A percentile compares a stretch with the other conserved stretches of the same genome.
Conservation (phyloP, 169 alveolate species). For the Plasmodium ovale region DNA sequence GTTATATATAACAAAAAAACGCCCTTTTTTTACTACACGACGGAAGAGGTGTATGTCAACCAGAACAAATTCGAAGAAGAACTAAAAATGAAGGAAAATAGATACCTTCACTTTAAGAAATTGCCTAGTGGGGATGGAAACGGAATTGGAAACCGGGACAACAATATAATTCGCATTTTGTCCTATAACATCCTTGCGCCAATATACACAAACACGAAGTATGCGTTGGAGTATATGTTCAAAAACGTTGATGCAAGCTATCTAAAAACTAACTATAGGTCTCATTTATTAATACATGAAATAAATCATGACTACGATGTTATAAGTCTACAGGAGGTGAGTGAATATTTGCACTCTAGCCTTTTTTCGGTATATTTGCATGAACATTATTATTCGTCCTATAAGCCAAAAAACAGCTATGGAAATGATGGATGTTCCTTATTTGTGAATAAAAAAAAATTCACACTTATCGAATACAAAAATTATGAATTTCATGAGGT, state of each 20-base stretch:
- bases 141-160: not conserved
- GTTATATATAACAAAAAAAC: constrained; percentile 61
- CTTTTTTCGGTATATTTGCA: constrained; percentile 40
- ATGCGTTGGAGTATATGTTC: constrained; percentile 61
- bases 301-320: constrained; percentile 53
- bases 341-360: constrained; percentile 58
- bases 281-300: constrained; percentile 52
- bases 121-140: not conserved
- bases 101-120: constrained; percentile 30
- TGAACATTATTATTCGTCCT: constrained; percentile 38
- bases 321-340: constrained; percentile 67
- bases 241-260: constrained; percentile 53
- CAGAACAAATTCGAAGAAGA: constrained; percentile 30
- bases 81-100: constrained; percentile 35
- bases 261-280: constrained; percentile 71
- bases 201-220: constrained; percentile 65
- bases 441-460: constrained; percentile 70
- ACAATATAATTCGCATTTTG: constrained; percentile 35
- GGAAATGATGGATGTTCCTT: constrained; percentile 77
- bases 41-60: constrained; percentile 40
- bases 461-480: constrained; percentile 33
- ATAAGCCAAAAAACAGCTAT: constrained; percentile 31
- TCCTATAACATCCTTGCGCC: constrained; percentile 72
- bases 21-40: constrained; percentile 46
- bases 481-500: constrained; percentile 65